Base-by-base conservation (phyloP, 352 stramenopile genomes). In the Globisporangium parvum region DNA sequence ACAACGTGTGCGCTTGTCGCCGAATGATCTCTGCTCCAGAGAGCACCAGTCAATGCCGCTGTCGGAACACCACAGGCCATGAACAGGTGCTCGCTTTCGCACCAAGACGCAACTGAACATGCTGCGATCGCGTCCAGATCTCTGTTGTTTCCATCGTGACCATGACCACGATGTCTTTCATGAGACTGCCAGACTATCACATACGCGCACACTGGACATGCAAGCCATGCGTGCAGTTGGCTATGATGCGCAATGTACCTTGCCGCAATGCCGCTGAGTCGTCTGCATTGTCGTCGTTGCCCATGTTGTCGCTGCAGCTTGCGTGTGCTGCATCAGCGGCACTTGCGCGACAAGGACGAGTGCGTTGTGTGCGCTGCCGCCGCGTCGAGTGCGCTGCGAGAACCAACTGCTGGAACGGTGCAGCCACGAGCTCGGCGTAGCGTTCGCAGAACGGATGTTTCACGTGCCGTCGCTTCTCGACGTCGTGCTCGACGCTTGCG, bases 381-480 rank as follows among this genome's bases (percentile, higher is more conserved):
- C 31, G 31, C 31, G 31, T 37, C 31, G 9, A 37, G 31, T 37
- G 31, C 31, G 31, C 9, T 37, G 31, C 31, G 31, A 37, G 31
- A 12, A 37, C 31, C 31, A 60, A 61, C 21, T 47, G 28, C 45
- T 69, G 63, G 42, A 71, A 75, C 3, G 69, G 60, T 28, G 66
- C 51, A 0, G 51, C 62, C 31, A 73, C 54, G n/a, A 75, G 60
- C 46, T 70, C 51, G 4, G 69, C 57, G 35, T 62, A 77, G 15
- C 63, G 35, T 24, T 71, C 60, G 49, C 62, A 44, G 56, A 75
- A 78, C 33, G 67, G 63, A 47, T 75, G 51, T 44, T 65, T 73
- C 28, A 71, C 28, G 47, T 74, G 64, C n/a, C 61, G 63, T 51
- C 63, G 62, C 64, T 69, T 71, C 60, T 78, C 63, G 11, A 75